A percentile compares a stretch with the other conserved stretches of the same genome.
These are phyloP conservation scores for Colletotrichum australisinense DNA, from an alignment of 2,329 filamentous ascomycete genomes.

Conservation along the genomic window DNA sequence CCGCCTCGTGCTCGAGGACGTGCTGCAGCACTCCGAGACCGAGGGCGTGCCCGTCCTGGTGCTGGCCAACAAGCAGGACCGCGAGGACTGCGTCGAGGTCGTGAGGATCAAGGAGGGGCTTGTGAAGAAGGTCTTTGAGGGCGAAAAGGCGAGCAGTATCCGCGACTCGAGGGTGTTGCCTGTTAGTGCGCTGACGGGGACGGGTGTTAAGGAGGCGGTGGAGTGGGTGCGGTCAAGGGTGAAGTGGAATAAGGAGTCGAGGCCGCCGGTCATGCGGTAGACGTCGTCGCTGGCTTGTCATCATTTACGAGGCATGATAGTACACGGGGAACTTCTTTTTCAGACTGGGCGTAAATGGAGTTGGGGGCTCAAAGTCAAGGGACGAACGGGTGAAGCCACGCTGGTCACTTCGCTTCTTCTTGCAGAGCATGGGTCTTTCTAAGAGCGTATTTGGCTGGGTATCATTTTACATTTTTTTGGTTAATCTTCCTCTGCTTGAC, in stretches of 20 bases:
- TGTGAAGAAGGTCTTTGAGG: conserved; percentile 95
- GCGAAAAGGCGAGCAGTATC: conserved; percentile 86
- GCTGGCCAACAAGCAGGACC: conserved; percentile 96
- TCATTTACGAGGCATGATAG: conserved; percentile 28
- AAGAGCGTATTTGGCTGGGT: conserved; percentile 32
- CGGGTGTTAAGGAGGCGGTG: conserved; percentile 93
- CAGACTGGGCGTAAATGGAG: conserved; percentile 33
- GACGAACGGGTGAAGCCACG: background rate
- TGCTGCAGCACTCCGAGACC: conserved; percentile 87
- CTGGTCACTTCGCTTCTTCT: background rate
- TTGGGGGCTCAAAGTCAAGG: conserved; percentile 3
- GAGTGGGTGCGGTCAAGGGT: conserved; percentile 94
- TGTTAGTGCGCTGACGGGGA: conserved; percentile 88
- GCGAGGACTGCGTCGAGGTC: conserved; percentile 97
- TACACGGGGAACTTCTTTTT: background rate
- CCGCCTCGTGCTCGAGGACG: conserved; percentile 87
- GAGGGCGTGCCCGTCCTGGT: conserved; percentile 93
- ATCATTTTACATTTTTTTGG: conserved; percentile 34
- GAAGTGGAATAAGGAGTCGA: conserved; percentile 94
- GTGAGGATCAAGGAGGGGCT: conserved; percentile 97
- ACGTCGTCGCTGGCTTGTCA: no score
- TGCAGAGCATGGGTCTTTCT: conserved; percentile 4
- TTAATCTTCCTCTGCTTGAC: conserved; percentile 38
- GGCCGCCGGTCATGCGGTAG: conserved; percentile 93
- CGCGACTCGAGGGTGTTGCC: conserved; percentile 92